Percentiles rank a stretch among this genome's conserved stretches.
Conservation (phyloP, 2,329 filamentous ascomycete genomes). For the Sordariomycetes sp. region DNA sequence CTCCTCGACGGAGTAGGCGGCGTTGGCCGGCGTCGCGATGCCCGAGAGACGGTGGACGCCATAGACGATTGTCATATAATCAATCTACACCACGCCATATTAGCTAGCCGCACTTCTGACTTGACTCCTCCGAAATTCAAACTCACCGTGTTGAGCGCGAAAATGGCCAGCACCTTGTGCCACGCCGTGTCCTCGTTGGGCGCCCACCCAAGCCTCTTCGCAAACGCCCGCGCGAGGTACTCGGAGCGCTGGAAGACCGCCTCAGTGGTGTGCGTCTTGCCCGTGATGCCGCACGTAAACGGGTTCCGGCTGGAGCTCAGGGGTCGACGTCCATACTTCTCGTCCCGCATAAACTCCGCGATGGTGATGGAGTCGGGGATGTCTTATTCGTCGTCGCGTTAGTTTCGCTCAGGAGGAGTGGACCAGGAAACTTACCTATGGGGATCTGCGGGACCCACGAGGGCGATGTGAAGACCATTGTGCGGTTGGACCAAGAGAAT, state of each 20-base stretch:
- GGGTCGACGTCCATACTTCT: slow-evolving; percentile 55
- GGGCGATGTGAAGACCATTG: slow-evolving; percentile 46
- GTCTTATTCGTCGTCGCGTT: slow-evolving; percentile 21
- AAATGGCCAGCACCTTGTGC: slow-evolving; percentile 64
- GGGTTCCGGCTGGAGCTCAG: slow-evolving; percentile 50
- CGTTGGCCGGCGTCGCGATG: slow-evolving; percentile 56
- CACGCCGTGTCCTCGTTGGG: slow-evolving; percentile 58
- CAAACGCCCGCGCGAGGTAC: slow-evolving; percentile 51
- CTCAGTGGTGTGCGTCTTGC: slow-evolving; percentile 47
- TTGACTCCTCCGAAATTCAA: neutral
- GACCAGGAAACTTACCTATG: slow-evolving; percentile 20
- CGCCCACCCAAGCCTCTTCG: slow-evolving; percentile 55
- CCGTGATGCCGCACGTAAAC: slow-evolving; percentile 65
- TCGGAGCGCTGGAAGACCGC: slow-evolving; percentile 57
- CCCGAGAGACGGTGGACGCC: slow-evolving; percentile 58
- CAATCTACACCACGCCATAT: slow-evolving; percentile 36
- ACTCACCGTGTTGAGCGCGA: slow-evolving; percentile 52
- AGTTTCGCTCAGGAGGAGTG: no score
- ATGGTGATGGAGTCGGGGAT: slow-evolving; percentile 64
- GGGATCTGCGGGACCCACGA: slow-evolving; percentile 13
- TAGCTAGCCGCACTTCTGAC: neutral
- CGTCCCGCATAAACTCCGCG: slow-evolving; percentile 63
- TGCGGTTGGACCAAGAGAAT: neutral
- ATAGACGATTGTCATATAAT: slow-evolving; percentile 61
- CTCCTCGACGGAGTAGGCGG: slow-evolving; percentile 52